Conservation (phyloP, 768 basidiomycete species). For the Leccinum subtestaceum region DNA sequence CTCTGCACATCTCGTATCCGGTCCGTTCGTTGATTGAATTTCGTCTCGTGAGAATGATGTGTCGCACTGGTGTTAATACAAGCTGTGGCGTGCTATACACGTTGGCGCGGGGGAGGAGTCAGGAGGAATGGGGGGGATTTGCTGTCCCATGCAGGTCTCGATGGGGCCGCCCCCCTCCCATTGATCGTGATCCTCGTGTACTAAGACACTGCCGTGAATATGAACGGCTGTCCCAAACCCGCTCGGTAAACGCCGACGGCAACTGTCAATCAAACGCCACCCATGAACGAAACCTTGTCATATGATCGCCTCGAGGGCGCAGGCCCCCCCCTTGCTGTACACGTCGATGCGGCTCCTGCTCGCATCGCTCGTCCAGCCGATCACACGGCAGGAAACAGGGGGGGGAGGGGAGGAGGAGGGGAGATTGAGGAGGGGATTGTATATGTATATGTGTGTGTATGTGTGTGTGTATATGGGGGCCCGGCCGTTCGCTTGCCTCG, state of each 20-base stretch:
- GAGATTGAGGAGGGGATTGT: neutral
- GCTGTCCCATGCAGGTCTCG: neutral
- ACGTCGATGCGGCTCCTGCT: neutral
- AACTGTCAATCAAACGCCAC: constrained; percentile 24
- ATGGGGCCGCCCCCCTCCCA: neutral
- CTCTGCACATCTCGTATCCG: constrained; percentile 4
- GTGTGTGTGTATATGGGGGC: neutral
- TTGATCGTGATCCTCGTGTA: constrained; percentile 16
- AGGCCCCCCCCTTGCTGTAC: constrained; percentile 12
- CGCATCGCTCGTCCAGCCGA: constrained; percentile 3
- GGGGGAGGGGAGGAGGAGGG: neutral
- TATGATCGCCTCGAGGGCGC: constrained; percentile 19
- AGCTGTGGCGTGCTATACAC: constrained; percentile 11
- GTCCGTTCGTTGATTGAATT: constrained; percentile 8
- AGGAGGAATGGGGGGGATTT: neutral
- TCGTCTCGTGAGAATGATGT: constrained; percentile 9
- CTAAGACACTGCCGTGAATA: constrained; percentile 10
- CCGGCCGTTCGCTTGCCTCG: neutral
- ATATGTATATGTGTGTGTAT: neutral
- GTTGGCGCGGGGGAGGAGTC: neutral
- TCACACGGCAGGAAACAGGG: constrained; percentile 1
- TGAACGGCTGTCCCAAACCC: neutral
- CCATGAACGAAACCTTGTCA: constrained; percentile 22
- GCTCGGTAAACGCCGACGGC: constrained; percentile 21
- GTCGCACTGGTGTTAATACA: neutral